A percentile compares a stretch with the other conserved stretches of the same genome.
These are phyloP conservation scores for Henckelia pumila DNA, from an alignment of 257 asterid genomes.

Conservation along the genomic window DNA sequence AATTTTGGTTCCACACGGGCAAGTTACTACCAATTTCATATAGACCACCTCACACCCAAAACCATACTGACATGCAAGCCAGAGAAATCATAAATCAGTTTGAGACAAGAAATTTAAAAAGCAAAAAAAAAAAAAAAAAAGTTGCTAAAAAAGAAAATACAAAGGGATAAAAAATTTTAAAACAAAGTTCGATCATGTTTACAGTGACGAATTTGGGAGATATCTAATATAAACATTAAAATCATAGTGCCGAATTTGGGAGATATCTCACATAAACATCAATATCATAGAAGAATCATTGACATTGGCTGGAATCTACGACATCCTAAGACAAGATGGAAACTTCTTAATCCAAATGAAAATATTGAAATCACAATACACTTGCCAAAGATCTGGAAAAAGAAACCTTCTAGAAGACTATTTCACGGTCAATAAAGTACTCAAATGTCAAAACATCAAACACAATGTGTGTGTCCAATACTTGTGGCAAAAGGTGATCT, in stretches of 20 bases:
- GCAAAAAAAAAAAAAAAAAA: background rate
- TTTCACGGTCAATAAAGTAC: background rate
- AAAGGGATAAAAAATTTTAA: background rate
- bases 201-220: background rate
- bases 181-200: slow-evolving; percentile 14
- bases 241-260: background rate
- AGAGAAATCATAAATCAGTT: slow-evolving; percentile 6
- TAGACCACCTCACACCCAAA: slow-evolving; percentile 15
- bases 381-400: slow-evolving; percentile 2
- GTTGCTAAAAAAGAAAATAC: background rate
- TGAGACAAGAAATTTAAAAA: background rate
- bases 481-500: slow-evolving; percentile 12
- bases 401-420: background rate
- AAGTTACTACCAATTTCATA: slow-evolving; percentile 19
- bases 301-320: slow-evolving; percentile 8
- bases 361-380: slow-evolving; percentile 9
- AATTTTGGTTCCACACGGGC: slow-evolving; percentile 16
- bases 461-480: background rate
- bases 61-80: slow-evolving; percentile 8
- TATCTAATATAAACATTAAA: slow-evolving; percentile 12
- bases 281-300: background rate
- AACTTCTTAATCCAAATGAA: slow-evolving; percentile 1
- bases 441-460: background rate
- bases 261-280: slow-evolving; percentile 14
- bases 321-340: background rate